These are phyloP conservation scores for Trametes cingulata DNA, from an alignment of 768 basidiomycete species.

Conservation along the genomic window DNA sequence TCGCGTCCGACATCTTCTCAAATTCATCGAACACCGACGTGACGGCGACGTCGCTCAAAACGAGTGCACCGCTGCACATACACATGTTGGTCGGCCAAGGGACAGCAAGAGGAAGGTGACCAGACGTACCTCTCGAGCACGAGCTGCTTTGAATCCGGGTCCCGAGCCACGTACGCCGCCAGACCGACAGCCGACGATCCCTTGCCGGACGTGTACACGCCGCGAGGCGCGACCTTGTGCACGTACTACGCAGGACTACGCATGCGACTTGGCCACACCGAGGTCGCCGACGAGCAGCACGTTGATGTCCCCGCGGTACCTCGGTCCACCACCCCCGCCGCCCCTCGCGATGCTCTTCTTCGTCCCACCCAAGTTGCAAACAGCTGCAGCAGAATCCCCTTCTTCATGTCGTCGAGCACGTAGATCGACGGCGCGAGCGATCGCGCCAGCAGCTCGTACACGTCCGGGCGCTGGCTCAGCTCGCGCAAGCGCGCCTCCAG, in stretches of 20 bases:
- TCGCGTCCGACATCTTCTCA: constrained; percentile 98
- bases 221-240: constrained; percentile 96
- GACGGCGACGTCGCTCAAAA: constrained; percentile 95
- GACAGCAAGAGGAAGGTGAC: background rate
- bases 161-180: constrained; percentile 97
- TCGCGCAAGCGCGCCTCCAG: constrained; percentile 77
- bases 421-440: constrained; percentile 94
- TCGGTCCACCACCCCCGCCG: constrained; percentile 92
- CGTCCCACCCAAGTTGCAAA: constrained; percentile 98
- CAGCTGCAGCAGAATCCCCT: constrained; percentile 92
- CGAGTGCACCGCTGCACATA: constrained; percentile 77
- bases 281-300: constrained; percentile 97
- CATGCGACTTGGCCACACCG: constrained; percentile 96
- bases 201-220: constrained; percentile 97
- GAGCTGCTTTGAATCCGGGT: constrained; percentile 97
- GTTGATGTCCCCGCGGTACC: constrained; percentile 98
- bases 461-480: constrained; percentile 71
- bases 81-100: background rate
- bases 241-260: constrained; percentile 94
- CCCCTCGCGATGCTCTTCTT: constrained; percentile 94
- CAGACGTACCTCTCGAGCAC: constrained; percentile 85
- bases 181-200: constrained; percentile 98
- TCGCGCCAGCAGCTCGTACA: constrained; percentile 83
- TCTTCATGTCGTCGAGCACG: constrained; percentile 99
- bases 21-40: constrained; percentile 98